Evolutionary conservation across 441 rosid genomes (phyloP).

Genomic region (Gossypium laxum): DNA sequence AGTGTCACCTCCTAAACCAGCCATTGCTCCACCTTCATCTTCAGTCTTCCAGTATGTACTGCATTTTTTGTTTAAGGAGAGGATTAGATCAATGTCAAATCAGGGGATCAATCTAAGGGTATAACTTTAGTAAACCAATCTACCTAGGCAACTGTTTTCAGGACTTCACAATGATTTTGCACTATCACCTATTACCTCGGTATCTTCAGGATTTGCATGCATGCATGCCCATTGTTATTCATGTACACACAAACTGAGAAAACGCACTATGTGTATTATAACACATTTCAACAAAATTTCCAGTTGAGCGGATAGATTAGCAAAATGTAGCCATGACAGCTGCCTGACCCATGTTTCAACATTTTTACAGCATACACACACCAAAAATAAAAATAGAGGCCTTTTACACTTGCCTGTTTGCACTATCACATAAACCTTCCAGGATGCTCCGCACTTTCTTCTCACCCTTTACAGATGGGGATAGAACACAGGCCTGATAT

Average conservation of each 20-base stretch:
- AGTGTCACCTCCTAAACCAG: slow-evolving; percentile 68
- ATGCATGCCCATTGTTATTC: neutral
- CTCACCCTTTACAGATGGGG: slow-evolving; percentile 75
- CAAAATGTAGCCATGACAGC: neutral
- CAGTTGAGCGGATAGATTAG: neutral
- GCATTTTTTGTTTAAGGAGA: slow-evolving; percentile 25
- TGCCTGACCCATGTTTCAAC: neutral
- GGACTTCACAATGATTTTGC: neutral
- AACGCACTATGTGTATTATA: neutral
- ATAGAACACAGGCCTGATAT: slow-evolving; percentile 75
- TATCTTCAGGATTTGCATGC: neutral
- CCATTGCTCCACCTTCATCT: slow-evolving; percentile 64
- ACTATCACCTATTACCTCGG: neutral
- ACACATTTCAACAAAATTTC: neutral
- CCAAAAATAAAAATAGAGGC: neutral
- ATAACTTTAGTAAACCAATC: neutral
- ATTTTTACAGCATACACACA: neutral
- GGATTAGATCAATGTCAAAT: neutral
- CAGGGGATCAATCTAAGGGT: neutral
- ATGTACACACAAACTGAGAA: neutral
- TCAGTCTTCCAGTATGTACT: slow-evolving; percentile 89
- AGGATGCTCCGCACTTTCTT: slow-evolving; percentile 89
- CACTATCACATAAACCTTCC: slow-evolving; percentile 58
- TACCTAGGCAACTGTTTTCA: neutral
- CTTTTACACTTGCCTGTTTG: slow-evolving; percentile 59